A percentile compares a stretch with the other conserved stretches of the same genome.
phyloP scores from a whole-genome alignment of 805 yeast genomes.

The Saturnispora dispora region DNA sequence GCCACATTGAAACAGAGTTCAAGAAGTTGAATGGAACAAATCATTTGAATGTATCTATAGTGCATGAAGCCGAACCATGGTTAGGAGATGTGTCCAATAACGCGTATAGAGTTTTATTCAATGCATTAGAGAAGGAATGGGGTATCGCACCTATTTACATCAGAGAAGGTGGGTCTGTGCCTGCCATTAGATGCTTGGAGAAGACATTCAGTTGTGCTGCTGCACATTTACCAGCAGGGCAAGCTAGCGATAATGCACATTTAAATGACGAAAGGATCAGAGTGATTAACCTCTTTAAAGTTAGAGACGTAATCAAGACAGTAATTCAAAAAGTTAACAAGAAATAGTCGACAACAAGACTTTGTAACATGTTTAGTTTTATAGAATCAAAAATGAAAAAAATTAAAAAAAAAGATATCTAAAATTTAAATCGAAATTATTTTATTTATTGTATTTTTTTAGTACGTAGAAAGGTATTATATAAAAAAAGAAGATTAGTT shows the following conservation, averaged over 20 bases:
- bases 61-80: conserved; percentile 95
- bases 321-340: conserved; percentile 28
- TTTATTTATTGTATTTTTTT: conserved; percentile 1
- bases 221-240: conserved; percentile 95
- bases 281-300: conserved; percentile 64
- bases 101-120: conserved; percentile 58
- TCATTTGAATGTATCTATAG: conserved; percentile 46
- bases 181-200: conserved; percentile 78
- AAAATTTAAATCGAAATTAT: not conserved
- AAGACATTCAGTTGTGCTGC: conserved; percentile 79
- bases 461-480: conserved; percentile 7
- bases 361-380: not conserved
- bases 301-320: conserved; percentile 53
- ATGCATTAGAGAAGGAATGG: conserved; percentile 67
- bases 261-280: conserved; percentile 79
- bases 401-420: no score
- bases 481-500: not conserved
- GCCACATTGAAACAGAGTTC: conserved; percentile 42
- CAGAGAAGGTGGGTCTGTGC: conserved; percentile 96
- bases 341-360: not conserved
- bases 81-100: conserved; percentile 74
- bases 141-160: conserved; percentile 71
- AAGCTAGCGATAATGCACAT: conserved; percentile 90
- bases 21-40: conserved; percentile 48
- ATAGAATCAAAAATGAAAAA: not conserved